A percentile compares a stretch with the other conserved stretches of the same genome.
Conservation (phyloP, 768 basidiomycete species). For the Leccinum disarticulatum region DNA sequence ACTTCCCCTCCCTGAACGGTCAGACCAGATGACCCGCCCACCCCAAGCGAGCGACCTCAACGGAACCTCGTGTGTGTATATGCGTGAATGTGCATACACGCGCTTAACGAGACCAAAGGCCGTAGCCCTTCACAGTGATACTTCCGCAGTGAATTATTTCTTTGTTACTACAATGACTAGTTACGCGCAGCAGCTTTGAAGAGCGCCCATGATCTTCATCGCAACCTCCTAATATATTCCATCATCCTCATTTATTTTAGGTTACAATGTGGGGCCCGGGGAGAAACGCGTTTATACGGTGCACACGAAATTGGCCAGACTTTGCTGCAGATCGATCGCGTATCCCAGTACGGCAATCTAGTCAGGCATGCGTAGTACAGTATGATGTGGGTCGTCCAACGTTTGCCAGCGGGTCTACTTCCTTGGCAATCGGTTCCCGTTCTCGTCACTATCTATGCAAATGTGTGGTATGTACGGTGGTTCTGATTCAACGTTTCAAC, state of each 20-base stretch:
- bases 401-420: neutral
- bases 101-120: neutral
- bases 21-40: neutral
- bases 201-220: neutral
- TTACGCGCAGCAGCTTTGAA: neutral
- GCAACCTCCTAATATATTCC: neutral
- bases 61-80: constrained; percentile 9
- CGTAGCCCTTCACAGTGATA: neutral
- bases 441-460: neutral
- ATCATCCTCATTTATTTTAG: neutral
- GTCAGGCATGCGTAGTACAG: neutral
- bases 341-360: neutral
- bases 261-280: neutral
- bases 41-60: constrained; percentile 9
- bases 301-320: neutral
- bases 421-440: neutral
- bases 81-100: neutral
- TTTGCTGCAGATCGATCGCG: neutral
- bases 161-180: neutral
- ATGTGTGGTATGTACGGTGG: neutral
- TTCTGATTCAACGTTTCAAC: neutral
- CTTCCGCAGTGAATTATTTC: neutral
- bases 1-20: neutral
- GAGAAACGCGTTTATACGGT: neutral
- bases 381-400: neutral